phyloP scores from a whole-genome alignment of 2,329 filamentous ascomycete species.

The Rhynchosporium graminicola region DNA sequence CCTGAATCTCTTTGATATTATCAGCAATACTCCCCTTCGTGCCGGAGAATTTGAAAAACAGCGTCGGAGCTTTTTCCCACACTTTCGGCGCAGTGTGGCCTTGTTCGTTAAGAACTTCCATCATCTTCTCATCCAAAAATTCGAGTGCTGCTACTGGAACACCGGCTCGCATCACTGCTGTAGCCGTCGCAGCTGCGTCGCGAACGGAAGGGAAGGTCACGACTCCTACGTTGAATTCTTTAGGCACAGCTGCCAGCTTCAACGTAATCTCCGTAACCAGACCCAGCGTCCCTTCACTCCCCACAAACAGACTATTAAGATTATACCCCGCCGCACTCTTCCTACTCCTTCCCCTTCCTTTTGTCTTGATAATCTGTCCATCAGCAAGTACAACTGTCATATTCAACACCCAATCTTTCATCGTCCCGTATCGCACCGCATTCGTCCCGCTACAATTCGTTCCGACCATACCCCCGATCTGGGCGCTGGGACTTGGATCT shows the following conservation, averaged over 20 bases:
- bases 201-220: conserved; percentile 75
- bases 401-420: conserved; percentile 87
- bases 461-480: conserved; percentile 80
- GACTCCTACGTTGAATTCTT: conserved; percentile 74
- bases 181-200: conserved; percentile 71
- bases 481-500: conserved; percentile 70
- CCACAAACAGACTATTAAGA: conserved; percentile 75
- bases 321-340: conserved; percentile 85
- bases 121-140: conserved; percentile 84
- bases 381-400: conserved; percentile 79
- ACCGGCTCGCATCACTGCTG: conserved; percentile 66
- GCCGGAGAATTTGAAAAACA: conserved; percentile 85
- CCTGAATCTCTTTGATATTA: conserved; percentile 68
- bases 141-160: conserved; percentile 49
- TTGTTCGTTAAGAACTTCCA: conserved; percentile 74
- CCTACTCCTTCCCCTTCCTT: conserved; percentile 65
- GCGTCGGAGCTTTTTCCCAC: conserved; percentile 73
- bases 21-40: conserved; percentile 73
- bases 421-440: conserved; percentile 77
- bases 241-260: conserved; percentile 73
- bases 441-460: conserved; percentile 79
- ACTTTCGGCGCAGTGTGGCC: conserved; percentile 65
- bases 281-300: conserved; percentile 78
- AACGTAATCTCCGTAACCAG: conserved; percentile 82
- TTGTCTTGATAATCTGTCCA: conserved; percentile 76